These are phyloP conservation scores for Sarcodon sp. DNA, from an alignment of 768 basidiomycete genomes.

Conservation along the genomic window DNA sequence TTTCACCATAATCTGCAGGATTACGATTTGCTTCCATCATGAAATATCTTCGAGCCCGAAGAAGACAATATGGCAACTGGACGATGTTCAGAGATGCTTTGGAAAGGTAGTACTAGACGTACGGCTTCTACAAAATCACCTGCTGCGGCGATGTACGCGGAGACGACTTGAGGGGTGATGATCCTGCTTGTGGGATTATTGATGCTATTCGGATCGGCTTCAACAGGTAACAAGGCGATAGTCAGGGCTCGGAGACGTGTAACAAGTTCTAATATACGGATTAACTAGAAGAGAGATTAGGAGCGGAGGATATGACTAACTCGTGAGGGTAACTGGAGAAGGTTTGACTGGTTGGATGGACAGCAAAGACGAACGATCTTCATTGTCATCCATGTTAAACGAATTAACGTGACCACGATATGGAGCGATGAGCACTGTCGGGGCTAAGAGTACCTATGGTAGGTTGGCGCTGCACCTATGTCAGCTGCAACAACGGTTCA, in stretches of 20 bases:
- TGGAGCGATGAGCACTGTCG: no score
- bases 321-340: constrained; percentile 62
- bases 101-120: constrained; percentile 13
- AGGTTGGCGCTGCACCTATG: no score
- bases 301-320: constrained; percentile 26
- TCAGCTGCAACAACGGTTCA: no score
- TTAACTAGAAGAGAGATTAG: no score
- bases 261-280: constrained; percentile 47
- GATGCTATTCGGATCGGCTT: constrained; percentile 56
- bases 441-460: no score
- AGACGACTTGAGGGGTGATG: constrained; percentile 71
- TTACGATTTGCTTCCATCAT: constrained; percentile 71
- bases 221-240: constrained; percentile 62
- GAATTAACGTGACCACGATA: no score
- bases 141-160: constrained; percentile 65
- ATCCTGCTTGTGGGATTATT: constrained; percentile 71
- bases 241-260: constrained; percentile 71
- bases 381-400: no score
- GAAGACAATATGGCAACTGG: constrained; percentile 72
- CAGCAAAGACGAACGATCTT: constrained; percentile 20
- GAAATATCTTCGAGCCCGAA: constrained; percentile 70
- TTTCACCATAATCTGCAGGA: constrained; percentile 82
- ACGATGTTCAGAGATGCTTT: constrained; percentile 1
- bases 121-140: constrained; percentile 86
- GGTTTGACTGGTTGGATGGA: constrained; percentile 37